Percentiles rank a stretch among this genome's conserved stretches.
Conservation (phyloP, 805 yeast genomes). For the Lipomyces chichibuensis region DNA sequence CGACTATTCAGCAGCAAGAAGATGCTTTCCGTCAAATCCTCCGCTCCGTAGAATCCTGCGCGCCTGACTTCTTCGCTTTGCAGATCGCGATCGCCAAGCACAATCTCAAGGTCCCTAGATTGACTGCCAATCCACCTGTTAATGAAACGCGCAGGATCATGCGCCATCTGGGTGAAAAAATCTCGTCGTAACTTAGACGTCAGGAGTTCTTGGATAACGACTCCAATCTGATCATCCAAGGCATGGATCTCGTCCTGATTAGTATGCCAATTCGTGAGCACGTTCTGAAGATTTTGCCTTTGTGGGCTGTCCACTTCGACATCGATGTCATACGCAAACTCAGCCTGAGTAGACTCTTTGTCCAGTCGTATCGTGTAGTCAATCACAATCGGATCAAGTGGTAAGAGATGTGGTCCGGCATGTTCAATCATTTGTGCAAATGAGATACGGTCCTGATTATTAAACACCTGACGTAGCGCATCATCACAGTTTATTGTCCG, state of each 20-base stretch:
- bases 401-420: constrained; percentile 67
- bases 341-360: constrained; percentile 55
- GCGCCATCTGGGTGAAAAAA: constrained; percentile 72
- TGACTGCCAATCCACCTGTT: constrained; percentile 77
- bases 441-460: constrained; percentile 55
- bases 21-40: constrained; percentile 74
- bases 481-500: constrained; percentile 57
- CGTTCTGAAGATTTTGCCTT: constrained; percentile 42
- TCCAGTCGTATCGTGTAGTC: constrained; percentile 78
- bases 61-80: constrained; percentile 87
- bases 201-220: constrained; percentile 56
- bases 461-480: constrained; percentile 51
- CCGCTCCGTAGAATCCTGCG: constrained; percentile 76
- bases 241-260: constrained; percentile 50
- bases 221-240: constrained; percentile 51
- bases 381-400: constrained; percentile 76
- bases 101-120: constrained; percentile 78
- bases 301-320: constrained; percentile 54
- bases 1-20: constrained; percentile 46
- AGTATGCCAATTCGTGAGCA: constrained; percentile 48
- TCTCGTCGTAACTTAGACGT: constrained; percentile 66
- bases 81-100: constrained; percentile 87
- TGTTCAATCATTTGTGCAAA: constrained; percentile 74
- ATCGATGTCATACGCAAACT: constrained; percentile 72
- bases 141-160: constrained; percentile 77